phyloP scores from a whole-genome alignment of 768 basidiomycete species.

The Pleurotus tuber-regium region DNA sequence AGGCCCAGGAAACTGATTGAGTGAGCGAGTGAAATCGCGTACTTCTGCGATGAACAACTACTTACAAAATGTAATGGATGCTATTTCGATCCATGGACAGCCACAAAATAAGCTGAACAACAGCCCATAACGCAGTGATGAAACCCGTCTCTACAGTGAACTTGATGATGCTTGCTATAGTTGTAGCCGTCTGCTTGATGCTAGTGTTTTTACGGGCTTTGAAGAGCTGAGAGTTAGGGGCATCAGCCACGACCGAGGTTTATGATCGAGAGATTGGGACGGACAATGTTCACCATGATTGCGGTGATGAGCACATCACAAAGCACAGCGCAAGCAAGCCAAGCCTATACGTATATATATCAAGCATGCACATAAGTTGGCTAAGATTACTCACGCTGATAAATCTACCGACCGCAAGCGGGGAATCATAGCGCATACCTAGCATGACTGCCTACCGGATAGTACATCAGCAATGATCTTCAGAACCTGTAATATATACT shows the following conservation, averaged over 20 bases:
- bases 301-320: slow-evolving; percentile 15
- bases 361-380: not conserved
- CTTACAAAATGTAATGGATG: too few species aligned
- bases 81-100: too few species aligned
- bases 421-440: not conserved
- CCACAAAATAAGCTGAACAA: slow-evolving; percentile 12
- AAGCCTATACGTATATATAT: slow-evolving; percentile 7
- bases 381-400: not conserved
- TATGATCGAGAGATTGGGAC: not conserved
- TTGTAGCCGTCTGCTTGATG: not conserved
- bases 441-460: not conserved
- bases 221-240: not conserved
- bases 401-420: not conserved
- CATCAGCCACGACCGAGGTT: not conserved
- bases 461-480: not conserved
- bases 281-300: slow-evolving; percentile 14
- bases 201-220: not conserved
- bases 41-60: too few species aligned
- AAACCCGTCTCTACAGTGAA: slow-evolving; percentile 14
- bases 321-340: slow-evolving; percentile 11
- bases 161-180: slow-evolving; percentile 5
- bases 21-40: too few species aligned
- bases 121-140: slow-evolving; percentile 10
- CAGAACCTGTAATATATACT: not conserved
- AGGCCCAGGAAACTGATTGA: too few species aligned